A percentile compares a stretch with the other conserved stretches of the same genome.
Evolutionary conservation across 768 basidiomycete genomes (phyloP).

Genomic region (Mrakia frigida): DNA sequence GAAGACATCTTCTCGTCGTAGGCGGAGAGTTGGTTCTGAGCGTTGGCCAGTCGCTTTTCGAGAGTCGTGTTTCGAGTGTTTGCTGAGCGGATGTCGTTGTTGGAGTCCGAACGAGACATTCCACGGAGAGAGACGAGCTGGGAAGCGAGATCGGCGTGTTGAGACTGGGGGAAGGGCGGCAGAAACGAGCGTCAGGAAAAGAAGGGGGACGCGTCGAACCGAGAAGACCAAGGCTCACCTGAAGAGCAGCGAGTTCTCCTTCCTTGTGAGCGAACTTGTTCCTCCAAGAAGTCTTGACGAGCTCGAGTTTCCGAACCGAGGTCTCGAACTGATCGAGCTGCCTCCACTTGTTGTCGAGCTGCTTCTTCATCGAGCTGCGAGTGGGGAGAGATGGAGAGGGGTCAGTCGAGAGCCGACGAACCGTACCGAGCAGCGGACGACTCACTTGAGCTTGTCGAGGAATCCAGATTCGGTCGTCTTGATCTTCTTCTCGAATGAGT

Average conservation of each 20-base stretch:
- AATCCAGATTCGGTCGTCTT: conserved; percentile 73
- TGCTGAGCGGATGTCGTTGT: conserved; percentile 50
- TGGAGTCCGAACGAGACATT: conserved; percentile 60
- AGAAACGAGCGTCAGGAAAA: neutral
- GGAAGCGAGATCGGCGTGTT: conserved; percentile 60
- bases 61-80: conserved; percentile 66
- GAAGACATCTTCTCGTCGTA: conserved; percentile 78
- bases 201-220: neutral
- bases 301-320: conserved; percentile 72
- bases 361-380: conserved; percentile 65
- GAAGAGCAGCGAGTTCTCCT: conserved; percentile 81
- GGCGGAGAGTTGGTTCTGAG: conserved; percentile 73
- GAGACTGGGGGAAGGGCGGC: neutral
- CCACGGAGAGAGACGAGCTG: conserved; percentile 64
- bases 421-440: conserved; percentile 1
- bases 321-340: conserved; percentile 89
- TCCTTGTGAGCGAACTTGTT: conserved; percentile 74
- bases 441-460: conserved; percentile 59
- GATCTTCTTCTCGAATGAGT: conserved; percentile 75
- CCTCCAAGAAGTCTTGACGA: conserved; percentile 77
- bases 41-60: conserved; percentile 77
- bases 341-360: conserved; percentile 80
- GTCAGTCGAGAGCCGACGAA: too few relatives aligned
- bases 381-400: neutral
- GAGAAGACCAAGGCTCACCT: conserved; percentile 51